These are phyloP conservation scores for Herpetomonas tarakana DNA, from an alignment of 208 protist species.

Conservation along the genomic window DNA sequence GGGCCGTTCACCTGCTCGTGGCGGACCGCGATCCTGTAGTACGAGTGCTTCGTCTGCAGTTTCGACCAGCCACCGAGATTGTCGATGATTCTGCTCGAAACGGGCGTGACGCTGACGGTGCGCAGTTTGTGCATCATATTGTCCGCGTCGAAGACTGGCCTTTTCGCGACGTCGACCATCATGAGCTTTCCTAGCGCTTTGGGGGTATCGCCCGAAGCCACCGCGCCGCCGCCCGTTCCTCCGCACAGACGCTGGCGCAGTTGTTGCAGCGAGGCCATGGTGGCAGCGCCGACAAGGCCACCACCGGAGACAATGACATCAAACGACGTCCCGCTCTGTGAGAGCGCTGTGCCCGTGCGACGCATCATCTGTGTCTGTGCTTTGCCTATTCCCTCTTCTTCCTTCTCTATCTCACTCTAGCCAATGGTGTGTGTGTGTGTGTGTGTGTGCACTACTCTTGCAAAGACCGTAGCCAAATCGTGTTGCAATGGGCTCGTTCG, in stretches of 20 bases:
- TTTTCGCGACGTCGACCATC: constrained; percentile 50
- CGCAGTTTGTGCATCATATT: constrained; percentile 74
- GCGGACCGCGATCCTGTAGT: constrained; percentile 83
- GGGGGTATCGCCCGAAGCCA: neutral
- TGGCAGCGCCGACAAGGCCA: constrained; percentile 68
- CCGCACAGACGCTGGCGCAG: constrained; percentile 45
- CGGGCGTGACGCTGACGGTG: constrained; percentile 78
- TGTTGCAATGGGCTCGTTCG: too few relatives aligned
- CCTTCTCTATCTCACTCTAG: too few relatives aligned
- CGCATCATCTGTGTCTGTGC: too few relatives aligned
- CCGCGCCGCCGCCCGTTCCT: neutral
- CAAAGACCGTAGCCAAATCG: too few relatives aligned
- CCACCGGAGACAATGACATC: constrained; percentile 80
- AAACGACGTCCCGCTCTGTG: constrained; percentile 1
- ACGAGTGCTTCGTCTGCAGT: constrained; percentile 78
- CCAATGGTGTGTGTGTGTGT: too few relatives aligned
- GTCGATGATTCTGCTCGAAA: constrained; percentile 79
- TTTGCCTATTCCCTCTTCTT: too few relatives aligned
- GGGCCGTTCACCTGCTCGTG: constrained; percentile 82
- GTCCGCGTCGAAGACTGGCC: constrained; percentile 44
- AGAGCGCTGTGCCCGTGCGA: neutral
- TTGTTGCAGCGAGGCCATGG: constrained; percentile 68
- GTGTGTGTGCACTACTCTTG: too few relatives aligned
- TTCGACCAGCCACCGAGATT: constrained; percentile 64
- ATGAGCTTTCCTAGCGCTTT: constrained; percentile 44